These are phyloP conservation scores for Psilocybe azurescens DNA, from an alignment of 768 basidiomycete genomes.

Conservation along the genomic window DNA sequence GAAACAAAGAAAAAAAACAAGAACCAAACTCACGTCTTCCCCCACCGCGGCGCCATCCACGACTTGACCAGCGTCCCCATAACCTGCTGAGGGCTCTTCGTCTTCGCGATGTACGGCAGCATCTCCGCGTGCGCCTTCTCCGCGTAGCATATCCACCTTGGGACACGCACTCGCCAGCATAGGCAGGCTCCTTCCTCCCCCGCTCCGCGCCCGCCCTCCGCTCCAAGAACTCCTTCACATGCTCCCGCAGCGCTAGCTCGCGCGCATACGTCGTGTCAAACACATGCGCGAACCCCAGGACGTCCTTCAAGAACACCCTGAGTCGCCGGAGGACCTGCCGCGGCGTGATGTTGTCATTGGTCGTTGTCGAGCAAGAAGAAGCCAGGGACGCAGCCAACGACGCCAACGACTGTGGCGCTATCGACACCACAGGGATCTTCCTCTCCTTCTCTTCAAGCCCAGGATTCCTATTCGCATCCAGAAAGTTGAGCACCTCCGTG, in stretches of 20 bases:
- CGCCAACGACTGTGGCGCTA: conserved; percentile 32
- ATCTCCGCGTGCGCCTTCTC: conserved; percentile 97
- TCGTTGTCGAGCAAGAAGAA: conserved; percentile 29
- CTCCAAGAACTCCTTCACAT: conserved; percentile 81
- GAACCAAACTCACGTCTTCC: conserved; percentile 60
- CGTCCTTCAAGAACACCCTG: conserved; percentile 66
- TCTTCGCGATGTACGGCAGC: conserved; percentile 85
- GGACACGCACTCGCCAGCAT: conserved; percentile 98
- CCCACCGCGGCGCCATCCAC: conserved; percentile 77
- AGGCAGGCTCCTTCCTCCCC: conserved; percentile 55
- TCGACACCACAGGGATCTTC: conserved; percentile 29
- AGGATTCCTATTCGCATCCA: conserved; percentile 34
- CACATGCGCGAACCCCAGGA: conserved; percentile 79
- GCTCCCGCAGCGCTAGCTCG: conserved; percentile 84
- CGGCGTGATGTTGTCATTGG: conserved; percentile 38
- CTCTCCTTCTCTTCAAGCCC: conserved; percentile 5
- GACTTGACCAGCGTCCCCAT: conserved; percentile 94
- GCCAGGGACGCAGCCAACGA: conserved; percentile 27
- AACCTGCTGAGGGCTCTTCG: conserved; percentile 93
- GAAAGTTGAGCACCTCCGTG: conserved; percentile 84
- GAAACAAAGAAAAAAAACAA: background rate
- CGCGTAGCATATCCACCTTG: conserved; percentile 99
- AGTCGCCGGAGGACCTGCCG: conserved; percentile 72
- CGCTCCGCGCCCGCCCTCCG: conserved; percentile 45
- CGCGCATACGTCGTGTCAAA: conserved; percentile 97